Percentiles rank a stretch among this genome's conserved stretches.
Evolutionary conservation across 2,329 filamentous ascomycete genomes (phyloP).

Genomic region (Aureobasidium sp.): DNA sequence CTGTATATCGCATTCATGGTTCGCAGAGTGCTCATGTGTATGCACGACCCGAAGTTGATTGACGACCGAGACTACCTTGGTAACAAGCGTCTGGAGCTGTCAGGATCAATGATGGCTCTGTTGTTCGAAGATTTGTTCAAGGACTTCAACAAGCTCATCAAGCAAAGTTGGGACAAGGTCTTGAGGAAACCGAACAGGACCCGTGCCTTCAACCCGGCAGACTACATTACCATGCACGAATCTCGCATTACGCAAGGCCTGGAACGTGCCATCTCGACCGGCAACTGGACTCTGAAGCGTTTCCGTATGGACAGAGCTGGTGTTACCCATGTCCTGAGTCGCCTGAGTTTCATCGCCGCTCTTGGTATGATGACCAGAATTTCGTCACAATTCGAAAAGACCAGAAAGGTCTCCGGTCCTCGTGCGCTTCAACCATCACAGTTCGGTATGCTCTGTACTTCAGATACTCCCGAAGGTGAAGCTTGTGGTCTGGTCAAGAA

Average conservation of each 20-base stretch:
- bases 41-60: conserved; percentile 78
- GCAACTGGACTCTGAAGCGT: conserved; percentile 95
- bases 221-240: conserved; percentile 74
- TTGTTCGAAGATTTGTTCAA: conserved; percentile 98
- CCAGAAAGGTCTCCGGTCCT: conserved; percentile 88
- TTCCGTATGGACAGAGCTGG: conserved; percentile 98
- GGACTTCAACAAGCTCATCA: conserved; percentile 80
- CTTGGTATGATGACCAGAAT: conserved; percentile 99
- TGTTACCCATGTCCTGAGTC: conserved; percentile 90
- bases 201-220: conserved; percentile 76
- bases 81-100: conserved; percentile 91
- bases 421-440: conserved; percentile 94
- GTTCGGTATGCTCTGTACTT: conserved; percentile 95
- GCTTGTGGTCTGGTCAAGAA: conserved; percentile 98
- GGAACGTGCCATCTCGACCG: conserved; percentile 92
- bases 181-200: conserved; percentile 88
- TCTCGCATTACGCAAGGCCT: conserved; percentile 85
- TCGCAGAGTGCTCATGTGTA: conserved; percentile 88
- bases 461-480: conserved; percentile 97
- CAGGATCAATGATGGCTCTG: conserved; percentile 84
- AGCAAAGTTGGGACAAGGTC: conserved; percentile 89
- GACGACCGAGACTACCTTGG: conserved; percentile 97
- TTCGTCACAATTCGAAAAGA: conserved; percentile 98
- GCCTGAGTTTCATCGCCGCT: conserved; percentile 91
- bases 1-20: conserved; percentile 97